Percentiles rank a stretch among this genome's conserved stretches.
phyloP scores from a whole-genome alignment of 257 asterid species.

The Coffea eugenioides region DNA sequence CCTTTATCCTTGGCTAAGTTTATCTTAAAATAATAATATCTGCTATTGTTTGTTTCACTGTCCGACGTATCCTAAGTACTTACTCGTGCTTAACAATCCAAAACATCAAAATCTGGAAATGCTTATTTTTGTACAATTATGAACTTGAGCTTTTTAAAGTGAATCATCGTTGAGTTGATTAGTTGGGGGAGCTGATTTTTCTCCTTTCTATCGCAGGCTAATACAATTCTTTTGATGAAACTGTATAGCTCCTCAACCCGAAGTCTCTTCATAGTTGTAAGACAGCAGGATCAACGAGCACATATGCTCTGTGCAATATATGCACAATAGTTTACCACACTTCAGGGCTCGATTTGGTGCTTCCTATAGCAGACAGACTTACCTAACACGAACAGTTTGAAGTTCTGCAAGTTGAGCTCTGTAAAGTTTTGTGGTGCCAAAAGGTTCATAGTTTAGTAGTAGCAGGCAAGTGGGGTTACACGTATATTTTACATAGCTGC shows the following conservation, averaged over 20 bases:
- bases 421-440: slow-evolving; percentile 1
- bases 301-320: slow-evolving; percentile 5
- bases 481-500: slow-evolving; percentile 4
- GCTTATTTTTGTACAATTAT: too few relatives aligned
- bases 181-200: background rate
- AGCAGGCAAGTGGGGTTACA: background rate
- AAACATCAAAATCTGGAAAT: background rate
- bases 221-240: slow-evolving; percentile 10
- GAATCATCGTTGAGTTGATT: background rate
- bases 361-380: background rate
- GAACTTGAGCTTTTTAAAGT: background rate
- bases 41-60: background rate
- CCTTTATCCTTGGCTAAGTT: background rate
- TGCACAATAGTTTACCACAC: background rate
- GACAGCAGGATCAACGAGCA: background rate
- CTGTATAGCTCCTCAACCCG: slow-evolving; percentile 16
- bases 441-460: slow-evolving; percentile 1
- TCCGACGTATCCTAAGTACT: background rate
- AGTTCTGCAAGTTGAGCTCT: slow-evolving; percentile 14
- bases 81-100: background rate
- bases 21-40: background rate
- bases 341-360: background rate
- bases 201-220: slow-evolving; percentile 6
- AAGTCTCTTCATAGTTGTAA: slow-evolving; percentile 8
- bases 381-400: background rate